Conservation (phyloP, 148 eudicot genomes). For the Camellia lanceoleosa region DNA sequence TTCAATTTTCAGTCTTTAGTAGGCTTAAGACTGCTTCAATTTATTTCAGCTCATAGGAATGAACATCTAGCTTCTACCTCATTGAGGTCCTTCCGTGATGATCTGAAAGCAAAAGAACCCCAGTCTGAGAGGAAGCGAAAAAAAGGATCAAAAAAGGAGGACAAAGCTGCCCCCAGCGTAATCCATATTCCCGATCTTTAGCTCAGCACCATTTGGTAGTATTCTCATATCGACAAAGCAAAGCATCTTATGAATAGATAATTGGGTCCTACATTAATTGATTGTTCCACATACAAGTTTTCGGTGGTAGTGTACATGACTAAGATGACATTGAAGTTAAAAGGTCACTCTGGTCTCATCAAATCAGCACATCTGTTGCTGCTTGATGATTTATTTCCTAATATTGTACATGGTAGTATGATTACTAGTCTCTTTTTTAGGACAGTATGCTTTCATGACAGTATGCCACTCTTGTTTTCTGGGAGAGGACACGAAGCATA, state of each 20-base stretch:
- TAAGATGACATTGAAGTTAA: no score
- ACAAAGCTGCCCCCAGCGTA: conserved; percentile 45
- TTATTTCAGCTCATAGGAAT: conserved; percentile 81
- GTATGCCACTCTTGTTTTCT: not conserved
- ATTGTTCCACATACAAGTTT: no score
- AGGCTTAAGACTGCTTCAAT: conserved; percentile 12
- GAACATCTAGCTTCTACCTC: conserved; percentile 56
- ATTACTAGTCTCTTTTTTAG: not conserved
- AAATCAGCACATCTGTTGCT: no score
- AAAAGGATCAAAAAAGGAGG: conserved; percentile 67
- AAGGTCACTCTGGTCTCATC: no score
- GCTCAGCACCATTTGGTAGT: conserved; percentile 13
- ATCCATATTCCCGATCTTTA: conserved; percentile 41
- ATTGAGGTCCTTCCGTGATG: conserved; percentile 63
- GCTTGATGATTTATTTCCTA: no score
- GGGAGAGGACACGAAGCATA: not conserved
- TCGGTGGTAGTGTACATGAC: no score
- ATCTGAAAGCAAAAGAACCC: conserved; percentile 89
- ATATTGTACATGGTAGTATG: not conserved
- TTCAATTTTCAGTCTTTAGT: not conserved
- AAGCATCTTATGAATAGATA: not conserved
- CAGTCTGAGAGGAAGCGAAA: conserved; percentile 72
- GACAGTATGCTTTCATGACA: not conserved
- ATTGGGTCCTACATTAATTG: not conserved
- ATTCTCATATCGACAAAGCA: conserved; percentile 9